Evolutionary conservation across 2,329 filamentous ascomycete species (phyloP).

Genomic region (Talaromyces amestolkiae): DNA sequence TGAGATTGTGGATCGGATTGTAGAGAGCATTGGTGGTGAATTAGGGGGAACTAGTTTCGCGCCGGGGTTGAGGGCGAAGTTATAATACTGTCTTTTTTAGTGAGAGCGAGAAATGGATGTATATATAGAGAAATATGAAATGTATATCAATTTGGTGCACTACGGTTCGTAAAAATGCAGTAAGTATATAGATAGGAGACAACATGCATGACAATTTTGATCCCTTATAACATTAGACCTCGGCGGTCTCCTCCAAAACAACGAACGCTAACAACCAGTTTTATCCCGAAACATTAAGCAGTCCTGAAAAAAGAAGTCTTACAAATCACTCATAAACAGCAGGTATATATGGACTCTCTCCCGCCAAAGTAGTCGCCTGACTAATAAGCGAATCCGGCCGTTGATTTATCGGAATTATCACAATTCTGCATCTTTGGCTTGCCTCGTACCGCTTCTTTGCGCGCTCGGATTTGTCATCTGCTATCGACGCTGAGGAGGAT

Average conservation of each 20-base stretch:
- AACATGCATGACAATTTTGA: background rate
- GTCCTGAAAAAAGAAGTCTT: background rate
- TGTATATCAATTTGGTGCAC: background rate
- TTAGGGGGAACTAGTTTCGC: slow-evolving; percentile 58
- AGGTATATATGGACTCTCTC: slow-evolving; percentile 7
- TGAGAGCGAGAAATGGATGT: background rate
- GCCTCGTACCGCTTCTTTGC: slow-evolving; percentile 3
- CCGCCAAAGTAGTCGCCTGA: slow-evolving; percentile 13
- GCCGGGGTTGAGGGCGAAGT: slow-evolving; percentile 41
- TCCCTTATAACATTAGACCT: background rate
- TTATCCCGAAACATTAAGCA: background rate
- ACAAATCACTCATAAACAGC: slow-evolving; percentile 15
- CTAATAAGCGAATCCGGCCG: background rate
- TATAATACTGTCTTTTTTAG: slow-evolving; percentile 23
- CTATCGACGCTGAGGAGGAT: background rate
- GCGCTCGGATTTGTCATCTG: background rate
- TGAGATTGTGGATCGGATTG: slow-evolving; percentile 60
- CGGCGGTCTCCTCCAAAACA: background rate
- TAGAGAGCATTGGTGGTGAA: slow-evolving; percentile 49
- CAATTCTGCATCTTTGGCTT: slow-evolving; percentile 24
- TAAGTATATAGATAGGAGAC: background rate
- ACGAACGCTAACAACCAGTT: background rate
- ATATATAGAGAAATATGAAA: background rate
- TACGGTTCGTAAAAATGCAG: background rate
- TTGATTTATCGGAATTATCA: slow-evolving; percentile 27